These are phyloP conservation scores for Tolypocladium cylindrosporum DNA, from an alignment of 2,329 filamentous ascomycete species.

Conservation along the genomic window DNA sequence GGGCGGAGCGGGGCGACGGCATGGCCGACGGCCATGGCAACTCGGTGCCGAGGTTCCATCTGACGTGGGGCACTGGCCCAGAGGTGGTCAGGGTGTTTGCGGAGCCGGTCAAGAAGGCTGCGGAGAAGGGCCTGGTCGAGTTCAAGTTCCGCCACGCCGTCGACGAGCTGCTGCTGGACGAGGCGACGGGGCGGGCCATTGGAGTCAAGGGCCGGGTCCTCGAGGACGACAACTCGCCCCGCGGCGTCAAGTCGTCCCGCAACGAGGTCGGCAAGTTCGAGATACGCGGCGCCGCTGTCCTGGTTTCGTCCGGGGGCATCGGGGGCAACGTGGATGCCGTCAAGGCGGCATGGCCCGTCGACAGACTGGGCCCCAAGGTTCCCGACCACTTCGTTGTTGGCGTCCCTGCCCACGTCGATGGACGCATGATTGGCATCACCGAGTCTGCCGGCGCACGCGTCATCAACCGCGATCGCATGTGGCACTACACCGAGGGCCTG, in stretches of 20 bases:
- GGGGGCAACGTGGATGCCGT: conserved; percentile 52
- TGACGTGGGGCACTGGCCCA: conserved; percentile 52
- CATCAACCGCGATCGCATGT: conserved; percentile 54
- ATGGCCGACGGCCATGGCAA: conserved; percentile 49
- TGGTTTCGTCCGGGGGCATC: conserved; percentile 49
- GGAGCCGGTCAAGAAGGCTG: conserved; percentile 44
- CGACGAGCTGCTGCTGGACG: conserved; percentile 45
- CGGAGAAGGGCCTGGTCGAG: conserved; percentile 39
- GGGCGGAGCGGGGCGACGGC: conserved; percentile 51
- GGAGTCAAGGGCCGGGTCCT: conserved; percentile 46
- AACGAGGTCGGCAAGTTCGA: conserved; percentile 40
- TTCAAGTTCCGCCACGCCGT: conserved; percentile 48
- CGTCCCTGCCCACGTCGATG: conserved; percentile 55
- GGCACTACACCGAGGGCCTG: conserved; percentile 56
- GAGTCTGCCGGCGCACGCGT: conserved; percentile 41
- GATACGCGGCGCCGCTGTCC: conserved; percentile 38
- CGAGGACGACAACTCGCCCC: conserved; percentile 34
- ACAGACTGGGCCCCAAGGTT: conserved; percentile 44
- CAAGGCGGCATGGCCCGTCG: conserved; percentile 46
- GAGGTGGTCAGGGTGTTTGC: conserved; percentile 48
- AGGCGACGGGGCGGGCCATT: conserved; percentile 34
- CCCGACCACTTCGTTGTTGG: conserved; percentile 48
- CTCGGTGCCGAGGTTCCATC: conserved; percentile 52
- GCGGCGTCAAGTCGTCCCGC: conserved; percentile 44
- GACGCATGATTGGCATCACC: conserved; percentile 49